Percentiles rank a stretch among this genome's conserved stretches.
phyloP scores from a whole-genome alignment of 768 basidiomycete species.

The Hericium coralloides region DNA sequence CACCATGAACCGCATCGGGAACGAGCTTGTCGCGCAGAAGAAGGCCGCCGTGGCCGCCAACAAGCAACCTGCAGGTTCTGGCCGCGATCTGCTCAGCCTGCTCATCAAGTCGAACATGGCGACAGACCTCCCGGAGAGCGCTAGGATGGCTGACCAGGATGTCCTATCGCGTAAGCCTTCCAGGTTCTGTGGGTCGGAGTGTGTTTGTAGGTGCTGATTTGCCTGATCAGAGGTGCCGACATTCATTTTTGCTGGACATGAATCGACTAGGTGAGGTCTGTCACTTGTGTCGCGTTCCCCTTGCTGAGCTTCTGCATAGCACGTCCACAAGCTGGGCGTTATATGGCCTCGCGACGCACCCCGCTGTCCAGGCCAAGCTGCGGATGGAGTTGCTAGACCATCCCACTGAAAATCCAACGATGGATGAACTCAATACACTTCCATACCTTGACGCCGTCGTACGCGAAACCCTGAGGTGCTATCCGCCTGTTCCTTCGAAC shows the following conservation, averaged over 20 bases:
- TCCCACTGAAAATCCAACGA: conserved; percentile 47
- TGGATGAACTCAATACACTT: conserved; percentile 60
- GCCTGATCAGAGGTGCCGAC: conserved; percentile 44
- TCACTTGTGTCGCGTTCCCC: background rate
- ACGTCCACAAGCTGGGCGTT: conserved; percentile 50
- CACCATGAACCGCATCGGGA: background rate
- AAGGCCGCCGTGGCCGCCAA: conserved; percentile 25
- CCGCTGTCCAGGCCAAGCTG: conserved; percentile 43
- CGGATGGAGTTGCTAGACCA: conserved; percentile 47
- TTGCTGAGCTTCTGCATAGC: conserved; percentile 1
- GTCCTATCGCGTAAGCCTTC: conserved; percentile 42
- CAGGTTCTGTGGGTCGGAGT: background rate
- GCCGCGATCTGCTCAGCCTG: conserved; percentile 52
- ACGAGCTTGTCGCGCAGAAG: conserved; percentile 11
- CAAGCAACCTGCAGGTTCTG: conserved; percentile 13
- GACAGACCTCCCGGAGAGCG: conserved; percentile 44
- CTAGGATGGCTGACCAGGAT: conserved; percentile 53
- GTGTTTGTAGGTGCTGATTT: background rate
- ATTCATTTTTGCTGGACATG: conserved; percentile 51
- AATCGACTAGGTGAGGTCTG: conserved; percentile 40
- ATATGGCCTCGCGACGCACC: conserved; percentile 41
- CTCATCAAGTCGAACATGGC: conserved; percentile 59
- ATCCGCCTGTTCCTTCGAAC: conserved; percentile 9
- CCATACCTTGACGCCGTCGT: conserved; percentile 45
- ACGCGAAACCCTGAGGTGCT: conserved; percentile 11